Evolutionary conservation across 768 basidiomycete species (phyloP), one percentile per base, ranked within the genome.

Genomic region (Kondoa subrosea): DNA sequence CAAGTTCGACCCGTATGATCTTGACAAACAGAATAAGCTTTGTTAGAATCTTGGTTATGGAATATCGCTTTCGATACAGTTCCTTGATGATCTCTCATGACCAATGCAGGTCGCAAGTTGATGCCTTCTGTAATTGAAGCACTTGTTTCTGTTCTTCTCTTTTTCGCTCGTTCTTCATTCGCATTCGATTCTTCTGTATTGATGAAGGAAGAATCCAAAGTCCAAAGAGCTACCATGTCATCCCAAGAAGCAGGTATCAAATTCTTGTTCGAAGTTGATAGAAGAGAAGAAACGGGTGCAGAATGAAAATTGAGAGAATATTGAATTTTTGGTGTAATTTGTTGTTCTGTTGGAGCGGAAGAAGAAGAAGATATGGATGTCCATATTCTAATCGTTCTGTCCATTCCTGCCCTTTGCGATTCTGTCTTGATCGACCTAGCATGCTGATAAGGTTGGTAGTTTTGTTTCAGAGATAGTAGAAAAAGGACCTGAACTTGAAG

Each of bases 171-270:
- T 78, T 75, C 0, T 77, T 73, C 0, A 88, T n/a, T n/a, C n/a
- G 81, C 71, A 92, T 86, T 73, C 91, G 27, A 60, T 50, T 34
- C 8, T 27, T 26, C 62, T 66, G n/a, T n/a, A n/a, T n/a, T n/a
- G n/a, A n/a, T n/a, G n/a, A n/a, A 64, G 4, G 65, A 29, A 4
- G 34, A 87, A 1, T 78, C 72, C 0, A 89, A 85, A 69, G 86
- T 84, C 86, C 86, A 97, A 3, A 91, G 72, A 1, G 90, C 89
- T 67, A 97, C 81, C 17, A 91, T 80, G 12, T 83, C 81, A 73
- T 99, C 92, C 90, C 91, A 92, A 0, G 87, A 87, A 0, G 87
- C 82, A 0, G 90, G 90, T 34, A 97, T 79, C 17, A 97, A 78
- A 68, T 85, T 82, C 1, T 56, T 27, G 3, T 50, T 33, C 15